Evolutionary conservation across 441 rosid genomes (phyloP), one percentile per base, ranked within the genome.

Genomic region (Erodium trifolium): DNA sequence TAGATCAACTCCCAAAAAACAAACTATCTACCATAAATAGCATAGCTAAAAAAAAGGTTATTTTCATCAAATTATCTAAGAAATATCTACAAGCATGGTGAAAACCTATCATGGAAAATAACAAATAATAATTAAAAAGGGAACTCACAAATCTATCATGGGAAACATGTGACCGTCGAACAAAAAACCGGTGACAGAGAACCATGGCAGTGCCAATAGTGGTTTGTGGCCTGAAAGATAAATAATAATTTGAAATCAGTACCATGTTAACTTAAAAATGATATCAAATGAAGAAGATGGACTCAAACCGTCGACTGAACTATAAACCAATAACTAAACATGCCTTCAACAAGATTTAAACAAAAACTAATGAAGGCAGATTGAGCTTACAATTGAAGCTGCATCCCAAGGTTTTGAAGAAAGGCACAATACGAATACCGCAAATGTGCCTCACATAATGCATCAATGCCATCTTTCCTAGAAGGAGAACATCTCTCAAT

Each of bases 151-250:
- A 89, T 89, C 92, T 83, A 72, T 89, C 88, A 57, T 89, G 88
- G 83, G 84, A 83, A 73, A 92, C 95, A 78, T 89, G 95, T 65
- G 92, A 89, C 73, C 88, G 81, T n/a, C 89, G 90, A 45, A 89
- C 78, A 74, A 89, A 89, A 73, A 89, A 89, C n/a, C 95, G 82
- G 75, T 89, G 95, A 76, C 95, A 89, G 41, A 89, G 75, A 75
- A 89, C 92, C 95, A 87, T 89, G 72, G 95, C 85, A 68, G 92
- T 87, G 39, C 89, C 95, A 47, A 80, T 72, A 10, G 95, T 87
- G 35, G 95, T 83, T 66, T 83, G 95, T 5, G 95, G 95, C 84
- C 95, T 89, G 85, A 70, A 80, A 66, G 16, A 69, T 67, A 62
- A 17, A 27, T 13, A 14, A 69, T 16, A 35, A 10, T 70, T 49